Evolutionary conservation across 1,284 basidiomycete species (phyloP), one percentile per base, ranked within the genome.

Genomic region (Agroathelia rolfsii): DNA sequence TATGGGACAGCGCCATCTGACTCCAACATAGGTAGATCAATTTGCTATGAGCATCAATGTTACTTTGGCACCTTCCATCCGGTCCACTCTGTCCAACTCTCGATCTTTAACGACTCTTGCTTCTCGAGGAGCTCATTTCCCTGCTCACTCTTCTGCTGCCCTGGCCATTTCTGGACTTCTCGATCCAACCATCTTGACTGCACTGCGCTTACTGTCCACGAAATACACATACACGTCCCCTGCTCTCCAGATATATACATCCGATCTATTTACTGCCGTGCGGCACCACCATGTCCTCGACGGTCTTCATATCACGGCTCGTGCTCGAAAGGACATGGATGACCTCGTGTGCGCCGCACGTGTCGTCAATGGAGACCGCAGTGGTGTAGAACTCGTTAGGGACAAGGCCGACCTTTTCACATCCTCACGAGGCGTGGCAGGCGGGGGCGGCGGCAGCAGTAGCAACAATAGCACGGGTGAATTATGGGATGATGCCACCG

Each of bases 41-140:
- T 87, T 87, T 50, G 62, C 80, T 3, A 75, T 87, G 66, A 84
- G 79, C 43, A 67, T 68, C 4, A 70, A 69, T 24, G 53, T 85
- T 32, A 57, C 59, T 25, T 48, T 73, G 33, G 5, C 30, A 59
- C 8, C 59, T 64, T 0, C 53, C 62, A 50, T 28, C 55, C 56
- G 35, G 58, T 31, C 53, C 58, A 35, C 53, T 52, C 35, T 45
- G 52, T 28, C 56, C 42, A 36, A 48, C 41, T 34, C 47, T 39
- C 35, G 47, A 38, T 44, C 43, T 58, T 15, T 15, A 38, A 29
- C 38, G 17, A 27, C 44, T 35, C 8, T 34, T 43, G 6, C 35
- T 46, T 4, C 42, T 42, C 43, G 5, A 34, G 44, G 5, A 21
- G 21, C 35, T 37, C 51, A 41, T 42, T 43, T 42, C 40, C 45